Evolutionary conservation across 2,329 filamentous ascomycete genomes (phyloP).

Genomic region (Aureobasidium sp.): DNA sequence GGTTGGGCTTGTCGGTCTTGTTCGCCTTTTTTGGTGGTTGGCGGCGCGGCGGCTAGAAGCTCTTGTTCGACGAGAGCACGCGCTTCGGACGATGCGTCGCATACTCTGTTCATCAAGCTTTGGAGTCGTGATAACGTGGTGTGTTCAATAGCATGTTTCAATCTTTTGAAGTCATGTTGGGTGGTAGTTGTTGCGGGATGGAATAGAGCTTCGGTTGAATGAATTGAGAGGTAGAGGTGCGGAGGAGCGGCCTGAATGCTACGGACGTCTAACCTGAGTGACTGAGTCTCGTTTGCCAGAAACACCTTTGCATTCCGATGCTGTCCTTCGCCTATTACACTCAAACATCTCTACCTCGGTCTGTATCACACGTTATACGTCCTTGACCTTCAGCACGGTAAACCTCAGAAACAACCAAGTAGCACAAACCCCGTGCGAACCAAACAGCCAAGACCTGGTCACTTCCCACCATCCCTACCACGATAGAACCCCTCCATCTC

Average conservation of each 20-base stretch:
- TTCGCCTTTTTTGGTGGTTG: not conserved
- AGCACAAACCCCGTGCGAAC: too few species aligned
- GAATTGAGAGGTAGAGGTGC: too few species aligned
- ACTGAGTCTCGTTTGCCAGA: too few species aligned
- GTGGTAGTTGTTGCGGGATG: not conserved
- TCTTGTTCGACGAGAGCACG: not conserved
- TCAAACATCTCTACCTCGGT: not conserved
- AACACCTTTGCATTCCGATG: not conserved
- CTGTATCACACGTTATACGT: not conserved
- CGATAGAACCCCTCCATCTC: slow-evolving; percentile 29
- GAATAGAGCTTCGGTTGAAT: too few species aligned
- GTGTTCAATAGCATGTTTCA: not conserved
- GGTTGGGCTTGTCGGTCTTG: not conserved
- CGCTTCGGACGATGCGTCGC: not conserved
- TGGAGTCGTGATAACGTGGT: not conserved
- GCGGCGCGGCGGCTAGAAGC: not conserved
- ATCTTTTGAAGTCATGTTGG: not conserved
- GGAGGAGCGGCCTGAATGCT: too few species aligned
- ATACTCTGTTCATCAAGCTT: not conserved
- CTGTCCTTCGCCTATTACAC: too few species aligned
- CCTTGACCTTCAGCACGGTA: not conserved
- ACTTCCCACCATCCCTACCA: slow-evolving; percentile 19
- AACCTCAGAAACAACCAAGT: too few species aligned
- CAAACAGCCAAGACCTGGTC: too few species aligned
- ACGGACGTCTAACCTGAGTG: too few species aligned